Base-by-base conservation (phyloP, 768 basidiomycete species). In the Podaxis mareebaensis region DNA sequence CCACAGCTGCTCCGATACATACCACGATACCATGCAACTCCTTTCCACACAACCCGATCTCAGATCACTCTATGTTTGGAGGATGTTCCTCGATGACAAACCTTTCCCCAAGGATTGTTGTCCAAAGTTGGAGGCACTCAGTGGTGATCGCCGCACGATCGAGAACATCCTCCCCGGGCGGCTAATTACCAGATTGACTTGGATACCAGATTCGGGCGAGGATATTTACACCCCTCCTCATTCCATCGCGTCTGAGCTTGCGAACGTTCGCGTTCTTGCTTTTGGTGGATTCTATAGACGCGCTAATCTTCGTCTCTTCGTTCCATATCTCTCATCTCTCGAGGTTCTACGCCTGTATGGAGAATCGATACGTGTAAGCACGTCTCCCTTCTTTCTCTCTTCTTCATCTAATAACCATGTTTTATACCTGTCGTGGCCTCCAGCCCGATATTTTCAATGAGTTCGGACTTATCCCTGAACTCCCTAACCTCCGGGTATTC, bases 251-350 rank as follows among this genome's bases (percentile, higher is more conserved):
- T 26, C 28, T 26, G 58, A 58, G 13, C 30, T 58, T 11, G 38
- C 46, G 13, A 49, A 58, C 13, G 20, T 58, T 3, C 46, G 58
- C 10, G 11, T 58, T 1, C 20, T 58, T 38, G 28, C 58, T 5
- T 28, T 58, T 20, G 58, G 58, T 22, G 58, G 58, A 3, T 58
- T 49, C 17, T 49, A 58, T 58, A 48, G 36, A 36, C 44, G 58
- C 3, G 26, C 58, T 1, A 33, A 30, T 38, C 10, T 58, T n/a
- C 46, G n/a, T 33, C 44, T 48, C 10, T 12, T 58, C n/a, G 20
- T 58, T 10, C 46, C 58, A 0, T 58, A 48, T 13, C 30, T 58
- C 13, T 46, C 58, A 10, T 58, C 58, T 0, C 44, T 58, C 17
- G 28, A 58, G 49, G 58, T 58, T 4, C 46, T 58, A 11, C 26